Conservation (phyloP, 352 stramenopile genomes). For the Globisporangium cederbergense region DNA sequence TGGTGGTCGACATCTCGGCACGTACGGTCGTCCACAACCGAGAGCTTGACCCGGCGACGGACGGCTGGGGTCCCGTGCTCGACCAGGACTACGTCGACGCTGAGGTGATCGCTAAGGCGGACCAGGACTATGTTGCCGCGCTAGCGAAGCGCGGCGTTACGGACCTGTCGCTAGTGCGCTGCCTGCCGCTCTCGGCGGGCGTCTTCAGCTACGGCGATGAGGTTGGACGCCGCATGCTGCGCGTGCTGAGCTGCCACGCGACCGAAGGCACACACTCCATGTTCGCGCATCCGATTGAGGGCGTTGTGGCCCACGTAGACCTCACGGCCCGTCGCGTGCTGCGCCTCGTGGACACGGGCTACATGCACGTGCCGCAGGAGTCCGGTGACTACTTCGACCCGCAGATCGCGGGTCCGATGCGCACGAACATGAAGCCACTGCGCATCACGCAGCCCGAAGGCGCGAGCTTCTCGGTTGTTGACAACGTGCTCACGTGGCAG, state of each 20-base stretch:
- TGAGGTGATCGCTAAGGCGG: constrained; percentile 40
- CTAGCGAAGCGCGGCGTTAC: constrained; percentile 42
- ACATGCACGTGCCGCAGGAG: constrained; percentile 40
- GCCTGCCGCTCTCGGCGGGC: constrained; percentile 38
- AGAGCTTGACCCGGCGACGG: constrained; percentile 33
- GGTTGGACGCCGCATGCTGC: constrained; percentile 39
- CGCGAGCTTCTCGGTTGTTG: constrained; percentile 64
- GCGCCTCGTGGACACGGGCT: constrained; percentile 40
- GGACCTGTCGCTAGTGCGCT: constrained; percentile 38
- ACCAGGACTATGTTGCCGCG: constrained; percentile 34
- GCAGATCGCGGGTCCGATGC: constrained; percentile 34
- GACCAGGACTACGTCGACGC: constrained; percentile 46
- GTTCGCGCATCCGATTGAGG: constrained; percentile 45
- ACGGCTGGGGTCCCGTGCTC: constrained; percentile 43
- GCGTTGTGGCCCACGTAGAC: constrained; percentile 43
- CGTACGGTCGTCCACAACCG: constrained; percentile 27
- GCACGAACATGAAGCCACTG: constrained; percentile 53
- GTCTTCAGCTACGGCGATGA: constrained; percentile 40
- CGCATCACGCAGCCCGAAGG: constrained; percentile 73
- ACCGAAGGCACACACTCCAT: constrained; percentile 43
- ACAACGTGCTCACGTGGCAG: constrained; percentile 73
- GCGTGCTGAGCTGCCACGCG: constrained; percentile 43
- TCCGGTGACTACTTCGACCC: constrained; percentile 44
- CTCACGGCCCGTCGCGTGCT: constrained; percentile 37
- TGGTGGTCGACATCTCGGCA: constrained; percentile 39